These are phyloP conservation scores for Ganoderma resinaceum DNA, from an alignment of 1,284 basidiomycete species.

Conservation along the genomic window DNA sequence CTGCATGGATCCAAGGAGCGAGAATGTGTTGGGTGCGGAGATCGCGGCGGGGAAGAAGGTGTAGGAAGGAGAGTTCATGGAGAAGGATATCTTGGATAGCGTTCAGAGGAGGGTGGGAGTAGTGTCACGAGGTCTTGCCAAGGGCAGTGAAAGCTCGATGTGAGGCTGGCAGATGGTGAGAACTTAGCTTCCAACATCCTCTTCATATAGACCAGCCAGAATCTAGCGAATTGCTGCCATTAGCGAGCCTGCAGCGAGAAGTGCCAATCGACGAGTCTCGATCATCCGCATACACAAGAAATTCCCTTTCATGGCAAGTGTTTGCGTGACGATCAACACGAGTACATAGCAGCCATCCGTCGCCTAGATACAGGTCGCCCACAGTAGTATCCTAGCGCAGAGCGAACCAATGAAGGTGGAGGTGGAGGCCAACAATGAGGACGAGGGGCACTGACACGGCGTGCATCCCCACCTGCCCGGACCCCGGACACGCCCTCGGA, in stretches of 20 bases:
- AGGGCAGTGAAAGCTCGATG: slow-evolving; percentile 7
- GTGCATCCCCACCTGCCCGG: no score
- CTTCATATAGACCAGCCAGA: background rate
- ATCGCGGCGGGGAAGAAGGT: slow-evolving; percentile 29
- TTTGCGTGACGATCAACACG: background rate
- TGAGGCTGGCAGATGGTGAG: slow-evolving; percentile 16
- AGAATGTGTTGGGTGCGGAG: slow-evolving; percentile 33
- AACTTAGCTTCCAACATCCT: background rate
- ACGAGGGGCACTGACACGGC: no score
- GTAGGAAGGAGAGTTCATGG: slow-evolving; percentile 24
- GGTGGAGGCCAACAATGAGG: background rate
- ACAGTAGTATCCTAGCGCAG: background rate
- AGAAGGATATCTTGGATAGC: slow-evolving; percentile 29
- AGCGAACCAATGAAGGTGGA: slow-evolving; percentile 5
- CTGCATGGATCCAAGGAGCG: slow-evolving; percentile 31
- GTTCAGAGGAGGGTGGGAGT: background rate
- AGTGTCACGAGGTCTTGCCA: background rate
- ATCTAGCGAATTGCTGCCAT: background rate
- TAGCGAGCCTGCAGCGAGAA: background rate
- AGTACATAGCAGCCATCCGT: background rate
- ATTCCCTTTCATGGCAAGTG: background rate
- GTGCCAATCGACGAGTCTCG: background rate
- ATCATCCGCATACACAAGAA: background rate
- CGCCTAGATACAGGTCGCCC: slow-evolving; percentile 2
- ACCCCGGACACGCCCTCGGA: no score